Base-by-base conservation (phyloP, 768 basidiomycete species). In the Dioszegia aurantiaca region DNA sequence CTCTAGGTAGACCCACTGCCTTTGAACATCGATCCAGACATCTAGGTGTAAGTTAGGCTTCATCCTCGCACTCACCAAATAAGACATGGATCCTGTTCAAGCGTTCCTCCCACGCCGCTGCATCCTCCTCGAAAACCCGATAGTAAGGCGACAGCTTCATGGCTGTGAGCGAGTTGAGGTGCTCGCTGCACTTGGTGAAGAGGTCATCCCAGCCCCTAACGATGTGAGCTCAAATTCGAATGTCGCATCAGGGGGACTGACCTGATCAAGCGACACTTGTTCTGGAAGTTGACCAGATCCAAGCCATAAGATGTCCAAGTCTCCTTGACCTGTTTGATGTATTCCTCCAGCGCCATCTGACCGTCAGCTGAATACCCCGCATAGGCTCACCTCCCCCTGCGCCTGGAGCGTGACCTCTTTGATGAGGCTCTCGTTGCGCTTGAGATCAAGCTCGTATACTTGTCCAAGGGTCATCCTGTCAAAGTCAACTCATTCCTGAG, bases 121-220 rank as follows among this genome's bases (percentile, higher is more conserved):
- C 78, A 57, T 79, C 79, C 45, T 80, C 78, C 59, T 80, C 78
- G 51, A 80, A 80, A 17, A 75, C 69, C 83, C 95, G 93, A 78
- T 97, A 98, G 73, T 98, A 97, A 0, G 95, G 95, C 8, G 95
- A 99, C 27, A 95, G 77, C 73, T 93, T 94, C 95, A 99, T 99
- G 1, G 95, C 93, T 2, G 85, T 85, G 39, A 99, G 82, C 0
- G 94, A 97, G 72, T 95, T 98, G 69, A 98, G 73, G 72, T 99
- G 95, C 77, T 99, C 95, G 65, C 90, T 86, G 75, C 95, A 98
- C 77, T 95, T 97, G 78, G 84, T 90, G 80, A 97, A 94, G 26
- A 95, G 80, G 52, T 97, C 93, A 72, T 97, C 93, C 92, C 92
- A 97, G 19, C 90, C 92, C 75, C 91, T 90, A 67, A 10, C 17